Evolutionary conservation across 164 flowering plant genomes (phyloP), one percentile per base, ranked within the genome.

Genomic region (Kingdonia uniflora): DNA sequence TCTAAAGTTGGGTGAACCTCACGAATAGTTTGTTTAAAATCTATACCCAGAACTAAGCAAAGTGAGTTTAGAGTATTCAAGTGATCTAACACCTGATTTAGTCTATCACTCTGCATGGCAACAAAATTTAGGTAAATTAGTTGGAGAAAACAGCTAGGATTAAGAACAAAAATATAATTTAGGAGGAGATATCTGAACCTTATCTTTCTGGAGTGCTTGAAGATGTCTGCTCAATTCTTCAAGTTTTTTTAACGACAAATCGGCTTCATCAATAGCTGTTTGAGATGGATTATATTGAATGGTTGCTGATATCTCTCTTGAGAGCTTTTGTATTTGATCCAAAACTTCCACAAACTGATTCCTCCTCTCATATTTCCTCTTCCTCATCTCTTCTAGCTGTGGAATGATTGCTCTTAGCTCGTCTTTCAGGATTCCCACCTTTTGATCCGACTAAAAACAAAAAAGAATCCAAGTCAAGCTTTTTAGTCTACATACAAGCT

Each of bases 331-430:
- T 41, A 80, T 83, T 55, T 89, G 76, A 48, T 75, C 75, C 22
- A 78, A 25, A 48, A 85, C 80, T 60, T 84, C 88, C 20, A 69
- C 26, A 58, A 89, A 84, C 50, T 86, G 92, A 66, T 73, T 79
- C 67, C 69, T 74, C 67, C 97, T 73, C 2, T 89, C 95, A 37
- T 23, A 22, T 66, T 79, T 84, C 68, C 83, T 82, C 73, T 77
- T 87, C 24, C 63, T 57, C 99, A 92, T 86, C 74, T 86, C 97
- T 58, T 87, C 95, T 23, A 88, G 49, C 58, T 77, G 86, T 39
- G 91, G 95, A 62, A 75, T 46, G 65, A 79, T 78, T 63, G 71
- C 68, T 54, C 55, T 63, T 40, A 84, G 83, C 73, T 88, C 95
- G 61, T 78, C 84, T 59, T 85, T 92, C 67, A 92, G 70, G 59